phyloP scores from a whole-genome alignment of 176 grass and related monocot species.

The Paspalum vaginatum region DNA sequence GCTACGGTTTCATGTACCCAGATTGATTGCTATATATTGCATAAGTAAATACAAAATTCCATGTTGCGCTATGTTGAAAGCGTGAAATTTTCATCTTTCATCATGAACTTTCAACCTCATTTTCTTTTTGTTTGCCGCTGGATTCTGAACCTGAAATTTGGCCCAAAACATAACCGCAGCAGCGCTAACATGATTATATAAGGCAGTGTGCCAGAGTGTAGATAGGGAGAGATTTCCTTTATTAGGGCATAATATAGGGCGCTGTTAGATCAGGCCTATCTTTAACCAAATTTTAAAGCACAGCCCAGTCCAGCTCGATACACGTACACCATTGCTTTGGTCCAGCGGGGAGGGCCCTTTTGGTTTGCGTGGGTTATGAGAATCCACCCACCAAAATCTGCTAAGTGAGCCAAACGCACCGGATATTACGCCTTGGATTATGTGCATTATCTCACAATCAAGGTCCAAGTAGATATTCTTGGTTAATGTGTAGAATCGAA shows the following conservation, averaged over 20 bases:
- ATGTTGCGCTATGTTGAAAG: neutral
- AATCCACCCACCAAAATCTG: too few species aligned
- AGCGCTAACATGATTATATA: neutral
- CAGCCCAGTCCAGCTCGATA: neutral
- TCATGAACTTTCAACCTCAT: neutral
- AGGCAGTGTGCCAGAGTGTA: too few species aligned
- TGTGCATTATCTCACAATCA: too few species aligned
- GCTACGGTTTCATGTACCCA: conserved; percentile 5
- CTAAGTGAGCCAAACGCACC: too few species aligned
- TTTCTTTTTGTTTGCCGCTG: neutral
- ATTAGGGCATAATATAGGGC: neutral
- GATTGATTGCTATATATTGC: neutral
- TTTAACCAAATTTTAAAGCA: neutral
- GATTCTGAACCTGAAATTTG: neutral
- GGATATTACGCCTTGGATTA: too few species aligned
- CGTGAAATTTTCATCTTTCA: neutral
- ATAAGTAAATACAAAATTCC: neutral
- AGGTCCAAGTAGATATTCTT: too few species aligned
- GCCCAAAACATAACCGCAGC: too few species aligned
- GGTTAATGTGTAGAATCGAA: too few species aligned
- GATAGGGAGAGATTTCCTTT: neutral
- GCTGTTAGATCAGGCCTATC: neutral
- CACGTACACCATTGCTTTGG: too few species aligned
- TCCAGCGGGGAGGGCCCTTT: too few species aligned
- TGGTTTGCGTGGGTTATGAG: too few species aligned